Percentiles rank a stretch among this genome's conserved stretches.
Evolutionary conservation across 2,329 filamentous ascomycete genomes (phyloP).

Genomic region (Phyllosticta citrichinensis): DNA sequence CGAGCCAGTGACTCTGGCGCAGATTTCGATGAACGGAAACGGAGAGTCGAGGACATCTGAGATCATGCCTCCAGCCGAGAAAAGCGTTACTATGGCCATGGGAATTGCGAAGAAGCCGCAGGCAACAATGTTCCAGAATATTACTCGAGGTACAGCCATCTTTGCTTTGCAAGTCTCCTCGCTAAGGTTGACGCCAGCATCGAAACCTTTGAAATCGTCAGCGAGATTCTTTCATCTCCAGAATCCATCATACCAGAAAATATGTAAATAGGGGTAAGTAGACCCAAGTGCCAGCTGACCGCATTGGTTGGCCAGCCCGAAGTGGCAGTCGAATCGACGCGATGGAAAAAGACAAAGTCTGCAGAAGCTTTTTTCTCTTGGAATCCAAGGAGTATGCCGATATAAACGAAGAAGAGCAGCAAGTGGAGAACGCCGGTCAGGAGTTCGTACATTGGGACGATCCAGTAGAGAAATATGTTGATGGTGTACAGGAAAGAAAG

Average conservation of each 20-base stretch:
- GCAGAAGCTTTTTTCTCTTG: constrained; percentile 24
- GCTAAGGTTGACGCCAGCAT: constrained; percentile 39
- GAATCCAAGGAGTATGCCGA: constrained; percentile 24
- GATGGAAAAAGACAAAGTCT: constrained; percentile 23
- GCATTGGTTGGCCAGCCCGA: constrained; percentile 24
- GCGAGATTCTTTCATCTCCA: neutral
- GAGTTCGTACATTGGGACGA: constrained; percentile 31
- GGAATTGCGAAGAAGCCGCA: constrained; percentile 32
- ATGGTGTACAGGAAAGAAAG: constrained; percentile 24
- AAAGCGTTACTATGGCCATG: constrained; percentile 31
- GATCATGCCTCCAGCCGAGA: constrained; percentile 29
- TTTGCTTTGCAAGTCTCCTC: constrained; percentile 34
- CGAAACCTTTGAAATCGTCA: constrained; percentile 26
- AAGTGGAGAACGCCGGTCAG: constrained; percentile 27
- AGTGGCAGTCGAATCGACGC: constrained; percentile 15
- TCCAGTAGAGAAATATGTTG: constrained; percentile 24
- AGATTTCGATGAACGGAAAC: constrained; percentile 36
- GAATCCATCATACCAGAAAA: constrained; percentile 20
- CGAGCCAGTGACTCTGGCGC: constrained; percentile 26
- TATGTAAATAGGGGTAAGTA: constrained; percentile 16
- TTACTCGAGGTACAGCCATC: constrained; percentile 24
- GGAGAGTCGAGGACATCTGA: constrained; percentile 15
- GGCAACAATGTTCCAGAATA: constrained; percentile 32
- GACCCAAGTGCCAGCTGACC: constrained; percentile 29
- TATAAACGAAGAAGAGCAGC: constrained; percentile 25